phyloP scores from a whole-genome alignment of 129 eudicot species.

The Pulicaria dysenterica region DNA sequence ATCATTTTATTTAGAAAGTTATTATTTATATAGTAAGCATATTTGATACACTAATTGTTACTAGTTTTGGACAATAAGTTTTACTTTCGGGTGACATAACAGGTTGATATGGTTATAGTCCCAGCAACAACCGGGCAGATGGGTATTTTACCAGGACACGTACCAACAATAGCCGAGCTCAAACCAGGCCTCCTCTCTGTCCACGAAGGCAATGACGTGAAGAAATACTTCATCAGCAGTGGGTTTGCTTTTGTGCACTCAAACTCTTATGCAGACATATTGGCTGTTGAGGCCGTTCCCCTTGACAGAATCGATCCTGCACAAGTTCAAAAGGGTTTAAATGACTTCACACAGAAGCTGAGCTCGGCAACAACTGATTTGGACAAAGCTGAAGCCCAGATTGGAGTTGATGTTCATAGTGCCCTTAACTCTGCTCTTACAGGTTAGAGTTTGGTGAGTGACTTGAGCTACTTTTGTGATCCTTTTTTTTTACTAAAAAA shows the following conservation, averaged over 20 bases:
- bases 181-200: conserved; percentile 72
- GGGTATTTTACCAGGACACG: conserved; percentile 88
- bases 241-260: conserved; percentile 84
- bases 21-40: not conserved
- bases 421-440: conserved; percentile 74
- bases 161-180: conserved; percentile 77
- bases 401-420: conserved; percentile 76
- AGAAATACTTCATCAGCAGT: conserved; percentile 73
- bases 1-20: no score
- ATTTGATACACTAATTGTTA: not conserved
- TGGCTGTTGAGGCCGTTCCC: conserved; percentile 79
- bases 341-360: conserved; percentile 71
- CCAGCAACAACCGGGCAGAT: conserved; percentile 85
- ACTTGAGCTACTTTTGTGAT: not conserved
- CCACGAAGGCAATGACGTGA: conserved; percentile 66
- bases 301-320: conserved; percentile 64
- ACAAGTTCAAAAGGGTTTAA: conserved; percentile 67
- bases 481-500: conserved; percentile 29
- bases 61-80: not conserved
- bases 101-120: conserved; percentile 86
- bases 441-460: conserved; percentile 33
- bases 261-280: conserved; percentile 66
- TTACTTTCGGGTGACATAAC: conserved; percentile 7
- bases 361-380: conserved; percentile 70
- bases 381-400: conserved; percentile 89